Evolutionary conservation across 257 asterid species (phyloP), one percentile per base, ranked within the genome.

Genomic region (Przewalskia tangutica): DNA sequence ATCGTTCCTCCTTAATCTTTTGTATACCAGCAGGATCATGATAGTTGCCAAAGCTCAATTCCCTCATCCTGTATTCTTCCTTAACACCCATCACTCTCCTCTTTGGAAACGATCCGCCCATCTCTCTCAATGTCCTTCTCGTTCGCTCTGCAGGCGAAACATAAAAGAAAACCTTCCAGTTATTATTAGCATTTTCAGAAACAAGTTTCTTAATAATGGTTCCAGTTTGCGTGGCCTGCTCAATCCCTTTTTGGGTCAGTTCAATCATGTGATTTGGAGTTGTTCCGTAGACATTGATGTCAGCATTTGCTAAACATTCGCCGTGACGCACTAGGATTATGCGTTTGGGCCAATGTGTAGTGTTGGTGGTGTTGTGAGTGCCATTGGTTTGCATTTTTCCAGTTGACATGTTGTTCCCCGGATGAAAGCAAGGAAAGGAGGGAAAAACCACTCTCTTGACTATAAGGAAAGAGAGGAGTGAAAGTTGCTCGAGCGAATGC

Each of bases 1-100:
- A 27, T 66, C 94, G 82, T 2, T 51, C 88, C 13, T 65, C 20
- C 88, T 93, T 89, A 23, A 90, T 85, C 86, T 84, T 86, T 85
- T 27, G 83, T 88, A 92, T 91, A 83, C 67, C 82, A 32, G 85
- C 91, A 55, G 81, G 67, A 17, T 90, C 93, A 76, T 93, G 94
- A 44, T 86, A 93, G 75, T 93, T 93, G 16, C 97, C 97, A 44
- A 93, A 93, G 84, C 88, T 92, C 14, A 90, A 95, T 59, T 93
- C 97, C 64, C 97, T 87, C 27, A 93, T 59, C 82, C 91, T 85
- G 67, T 89, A 86, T 67, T 93, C 97, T 80, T 93, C 93, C 7
- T 89, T 86, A 20, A 90, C 87, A 6, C 93, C 96, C 18, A 84
- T 53, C 66, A 91, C 87, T 34, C 73, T 83, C 5, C 85, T 86